Conservation (phyloP, 2,329 filamentous ascomycete species). For the Colletotrichum cereale region DNA sequence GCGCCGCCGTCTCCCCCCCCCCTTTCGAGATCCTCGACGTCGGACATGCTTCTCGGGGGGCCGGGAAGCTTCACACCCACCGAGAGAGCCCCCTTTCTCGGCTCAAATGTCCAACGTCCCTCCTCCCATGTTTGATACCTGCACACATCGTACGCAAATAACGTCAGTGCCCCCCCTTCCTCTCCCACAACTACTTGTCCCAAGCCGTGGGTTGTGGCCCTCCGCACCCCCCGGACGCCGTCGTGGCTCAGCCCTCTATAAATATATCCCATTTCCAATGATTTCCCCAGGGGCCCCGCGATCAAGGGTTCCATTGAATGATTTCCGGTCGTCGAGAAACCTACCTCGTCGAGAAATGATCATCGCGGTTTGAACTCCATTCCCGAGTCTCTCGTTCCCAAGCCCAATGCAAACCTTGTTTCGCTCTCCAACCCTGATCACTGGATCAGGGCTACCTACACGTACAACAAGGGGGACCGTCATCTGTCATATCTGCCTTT, state of each 20-base stretch:
- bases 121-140: conserved; percentile 17
- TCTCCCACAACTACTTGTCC: neutral
- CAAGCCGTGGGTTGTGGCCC: neutral
- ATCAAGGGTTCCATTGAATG: conserved; percentile 35
- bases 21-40: conserved; percentile 15
- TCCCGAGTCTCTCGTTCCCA: conserved; percentile 2
- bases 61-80: conserved; percentile 21
- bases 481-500: conserved; percentile 12
- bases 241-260: conserved; percentile 40
- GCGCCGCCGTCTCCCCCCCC: neutral
- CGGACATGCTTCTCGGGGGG: conserved; percentile 32
- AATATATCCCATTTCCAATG: conserved; percentile 37
- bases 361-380: conserved; percentile 5
- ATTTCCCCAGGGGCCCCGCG: conserved; percentile 36
- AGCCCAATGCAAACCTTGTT: conserved; percentile 16
- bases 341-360: conserved; percentile 38
- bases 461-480: too few species aligned
- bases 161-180: conserved; percentile 24
- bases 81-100: conserved; percentile 23
- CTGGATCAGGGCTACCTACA: conserved; percentile 4
- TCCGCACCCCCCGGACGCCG: neutral
- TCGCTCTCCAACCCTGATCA: conserved; percentile 18
- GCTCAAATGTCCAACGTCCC: neutral
- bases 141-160: conserved; percentile 34
- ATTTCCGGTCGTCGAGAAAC: conserved; percentile 34